A percentile compares a stretch with the other conserved stretches of the same genome.
Evolutionary conservation across 306 rosid genomes (phyloP).

Genomic region (Hippophae rhamnoides): DNA sequence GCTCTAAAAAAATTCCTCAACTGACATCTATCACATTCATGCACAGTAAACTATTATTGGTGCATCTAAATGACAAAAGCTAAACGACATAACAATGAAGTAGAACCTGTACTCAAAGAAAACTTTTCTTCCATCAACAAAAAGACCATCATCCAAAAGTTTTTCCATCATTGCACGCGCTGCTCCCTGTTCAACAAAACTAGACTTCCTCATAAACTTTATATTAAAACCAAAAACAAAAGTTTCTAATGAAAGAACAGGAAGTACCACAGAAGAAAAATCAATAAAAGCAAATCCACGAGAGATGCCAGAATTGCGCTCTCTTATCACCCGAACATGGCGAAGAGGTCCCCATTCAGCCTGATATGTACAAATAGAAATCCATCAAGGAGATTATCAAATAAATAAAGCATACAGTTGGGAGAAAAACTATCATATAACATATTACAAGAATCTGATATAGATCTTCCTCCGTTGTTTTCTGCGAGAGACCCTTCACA

Average conservation of each 20-base stretch:
- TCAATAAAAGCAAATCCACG: constrained; percentile 98
- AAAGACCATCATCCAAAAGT: constrained; percentile 72
- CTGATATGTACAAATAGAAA: constrained; percentile 30
- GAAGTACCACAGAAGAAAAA: constrained; percentile 85
- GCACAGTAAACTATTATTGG: no score
- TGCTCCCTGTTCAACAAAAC: constrained; percentile 62
- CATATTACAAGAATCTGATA: constrained; percentile 84
- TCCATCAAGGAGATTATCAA: constrained; percentile 5
- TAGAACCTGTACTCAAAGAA: constrained; percentile 83
- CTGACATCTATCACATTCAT: no score
- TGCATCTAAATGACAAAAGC: no score
- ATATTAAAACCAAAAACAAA: constrained; percentile 14
- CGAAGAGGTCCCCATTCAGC: constrained; percentile 99
- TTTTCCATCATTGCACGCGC: constrained; percentile 89
- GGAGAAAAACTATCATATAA: constrained; percentile 19
- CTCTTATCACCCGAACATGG: constrained; percentile 94
- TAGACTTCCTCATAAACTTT: constrained; percentile 12
- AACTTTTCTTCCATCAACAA: constrained; percentile 80
- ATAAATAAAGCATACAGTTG: constrained; percentile 9
- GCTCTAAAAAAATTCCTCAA: no score
- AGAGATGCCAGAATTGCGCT: constrained; percentile 85
- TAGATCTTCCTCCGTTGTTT: constrained; percentile 89
- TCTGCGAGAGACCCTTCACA: constrained; percentile 95
- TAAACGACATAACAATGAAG: constrained; percentile 8
- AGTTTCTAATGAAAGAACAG: constrained; percentile 13